Evolutionary conservation across 169 alveolate species (phyloP).

Genomic region (Cryptosporidium sp.): DNA sequence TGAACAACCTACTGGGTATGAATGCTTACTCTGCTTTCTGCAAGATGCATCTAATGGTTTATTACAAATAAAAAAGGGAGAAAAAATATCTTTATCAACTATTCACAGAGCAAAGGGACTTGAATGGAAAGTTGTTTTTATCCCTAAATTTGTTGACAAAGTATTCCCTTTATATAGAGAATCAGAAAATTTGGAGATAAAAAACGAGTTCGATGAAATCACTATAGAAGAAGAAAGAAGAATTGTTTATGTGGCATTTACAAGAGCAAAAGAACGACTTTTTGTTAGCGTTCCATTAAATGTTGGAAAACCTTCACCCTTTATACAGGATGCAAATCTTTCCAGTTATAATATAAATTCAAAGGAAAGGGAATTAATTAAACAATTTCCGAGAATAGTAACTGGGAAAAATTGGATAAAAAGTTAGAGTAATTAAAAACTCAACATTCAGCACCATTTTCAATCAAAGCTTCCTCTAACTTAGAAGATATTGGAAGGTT

Average conservation of each 20-base stretch:
- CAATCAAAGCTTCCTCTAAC: not conserved
- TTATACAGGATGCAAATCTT: constrained; percentile 55
- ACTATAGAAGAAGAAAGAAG: constrained; percentile 86
- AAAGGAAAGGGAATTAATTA: constrained; percentile 22
- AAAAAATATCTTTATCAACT: constrained; percentile 83
- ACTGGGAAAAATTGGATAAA: constrained; percentile 25
- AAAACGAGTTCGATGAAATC: constrained; percentile 26
- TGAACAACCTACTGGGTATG: constrained; percentile 78
- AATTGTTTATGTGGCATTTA: constrained; percentile 86
- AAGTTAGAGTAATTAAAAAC: not conserved
- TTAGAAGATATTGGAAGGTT: constrained; percentile 59
- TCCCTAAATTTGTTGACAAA: constrained; percentile 82
- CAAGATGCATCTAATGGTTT: constrained; percentile 77
- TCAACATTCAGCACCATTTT: not conserved
- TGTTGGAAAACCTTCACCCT: constrained; percentile 54
- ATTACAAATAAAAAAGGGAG: constrained; percentile 76
- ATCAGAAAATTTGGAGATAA: not conserved
- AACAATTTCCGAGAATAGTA: constrained; percentile 45
- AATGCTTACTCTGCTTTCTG: constrained; percentile 77
- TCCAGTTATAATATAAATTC: not conserved
- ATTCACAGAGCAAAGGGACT: constrained; percentile 88
- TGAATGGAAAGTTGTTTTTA: constrained; percentile 86
- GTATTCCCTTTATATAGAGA: constrained; percentile 78
- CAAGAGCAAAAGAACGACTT: constrained; percentile 83
- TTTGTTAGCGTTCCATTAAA: constrained; percentile 62